phyloP scores from a whole-genome alignment of 768 basidiomycete genomes.

The Trametes cubensis region DNA sequence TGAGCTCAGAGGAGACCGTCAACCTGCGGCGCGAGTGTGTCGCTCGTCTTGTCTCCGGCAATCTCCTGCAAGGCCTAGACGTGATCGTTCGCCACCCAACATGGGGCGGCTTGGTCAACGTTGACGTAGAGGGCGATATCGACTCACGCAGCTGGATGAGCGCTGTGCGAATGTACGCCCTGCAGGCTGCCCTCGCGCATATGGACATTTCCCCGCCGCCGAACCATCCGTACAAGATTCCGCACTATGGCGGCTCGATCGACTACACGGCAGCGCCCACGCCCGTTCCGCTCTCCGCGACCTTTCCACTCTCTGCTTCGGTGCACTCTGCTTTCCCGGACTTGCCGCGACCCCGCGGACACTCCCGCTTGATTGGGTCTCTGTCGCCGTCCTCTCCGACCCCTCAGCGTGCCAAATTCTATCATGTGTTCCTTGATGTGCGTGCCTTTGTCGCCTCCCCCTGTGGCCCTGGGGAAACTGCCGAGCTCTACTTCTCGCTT shows the following conservation, averaged over 20 bases:
- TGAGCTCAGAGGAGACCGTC: constrained; percentile 84
- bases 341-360: constrained; percentile 38
- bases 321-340: constrained; percentile 76
- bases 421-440: constrained; percentile 88
- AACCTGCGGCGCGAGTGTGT: constrained; percentile 87
- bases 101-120: constrained; percentile 86
- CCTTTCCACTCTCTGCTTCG: constrained; percentile 17
- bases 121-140: constrained; percentile 85
- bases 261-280: constrained; percentile 56
- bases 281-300: constrained; percentile 52
- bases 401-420: constrained; percentile 61
- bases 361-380: constrained; percentile 38
- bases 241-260: constrained; percentile 40
- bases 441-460: constrained; percentile 91
- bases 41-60: constrained; percentile 81
- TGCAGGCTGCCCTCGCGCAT: constrained; percentile 84
- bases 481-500: constrained; percentile 91
- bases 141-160: constrained; percentile 86
- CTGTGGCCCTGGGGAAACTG: constrained; percentile 89
- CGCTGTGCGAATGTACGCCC: constrained; percentile 87
- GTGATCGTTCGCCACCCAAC: constrained; percentile 95
- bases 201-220: constrained; percentile 50
- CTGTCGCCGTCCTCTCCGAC: constrained; percentile 33
- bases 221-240: constrained; percentile 40
- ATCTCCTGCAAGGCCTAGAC: constrained; percentile 89